Evolutionary conservation across 306 rosid genomes (phyloP).

Genomic region (Ochetophila trinervis): DNA sequence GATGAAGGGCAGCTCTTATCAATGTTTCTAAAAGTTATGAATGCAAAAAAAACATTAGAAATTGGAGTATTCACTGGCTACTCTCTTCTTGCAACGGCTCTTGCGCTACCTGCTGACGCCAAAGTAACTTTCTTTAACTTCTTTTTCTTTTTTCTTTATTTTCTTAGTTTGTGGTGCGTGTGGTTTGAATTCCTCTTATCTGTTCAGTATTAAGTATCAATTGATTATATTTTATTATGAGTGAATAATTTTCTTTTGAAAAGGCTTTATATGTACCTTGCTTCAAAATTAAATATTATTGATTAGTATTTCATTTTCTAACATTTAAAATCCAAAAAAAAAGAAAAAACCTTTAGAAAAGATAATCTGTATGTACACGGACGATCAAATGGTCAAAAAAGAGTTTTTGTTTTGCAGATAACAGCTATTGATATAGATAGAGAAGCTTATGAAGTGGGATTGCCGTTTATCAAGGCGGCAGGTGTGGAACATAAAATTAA

Average conservation of each 20-base stretch:
- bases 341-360: neutral
- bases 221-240: neutral
- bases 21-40: constrained; percentile 49
- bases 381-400: neutral
- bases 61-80: constrained; percentile 66
- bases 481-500: constrained; percentile 55
- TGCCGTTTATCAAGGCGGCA: constrained; percentile 49
- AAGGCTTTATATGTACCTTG: too few relatives aligned
- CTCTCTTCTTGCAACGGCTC: constrained; percentile 65
- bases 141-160: too few relatives aligned
- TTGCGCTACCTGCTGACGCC: constrained; percentile 48
- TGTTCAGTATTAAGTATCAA: too few relatives aligned
- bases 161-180: too few relatives aligned
- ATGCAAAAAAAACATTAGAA: constrained; percentile 58
- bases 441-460: constrained; percentile 45
- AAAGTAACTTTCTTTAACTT: constrained; percentile 19
- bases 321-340: too few relatives aligned
- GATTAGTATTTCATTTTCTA: neutral
- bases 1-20: constrained; percentile 55
- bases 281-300: too few relatives aligned
- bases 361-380: neutral
- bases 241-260: too few relatives aligned
- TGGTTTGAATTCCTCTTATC: neutral
- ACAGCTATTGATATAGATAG: constrained; percentile 40
- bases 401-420: constrained; percentile 24